Base-by-base conservation (phyloP, 2,329 filamentous ascomycete species). In the Pseudopyrenochaeta lycopersici region DNA sequence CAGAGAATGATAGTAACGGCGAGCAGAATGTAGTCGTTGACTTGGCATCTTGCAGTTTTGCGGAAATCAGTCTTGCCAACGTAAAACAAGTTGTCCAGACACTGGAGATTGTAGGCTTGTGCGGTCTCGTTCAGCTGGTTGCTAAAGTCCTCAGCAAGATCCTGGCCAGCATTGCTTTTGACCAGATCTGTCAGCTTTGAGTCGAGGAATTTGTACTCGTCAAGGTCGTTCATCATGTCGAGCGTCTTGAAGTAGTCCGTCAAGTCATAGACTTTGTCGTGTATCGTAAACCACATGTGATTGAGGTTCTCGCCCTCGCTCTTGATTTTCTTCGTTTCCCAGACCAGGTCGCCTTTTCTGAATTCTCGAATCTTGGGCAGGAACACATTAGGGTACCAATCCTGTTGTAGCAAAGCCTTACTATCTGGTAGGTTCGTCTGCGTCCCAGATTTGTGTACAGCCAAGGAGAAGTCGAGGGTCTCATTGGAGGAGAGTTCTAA, bases 21-120 rank as follows among this genome's bases (percentile, higher is more conserved):
- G 46, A 98, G 81, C 52, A 99, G 81, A 58, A 98, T 88, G 77
- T 92, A 98, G 78, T 94, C 94, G 81, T 97, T 96, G 68, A 92
- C 88, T 66, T 91, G 87, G 74, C 95, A 99, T 62, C 83, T 85
- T 1, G 92, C 75, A 1, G 84, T 82, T 17, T 90, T 79, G 43
- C 95, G 87, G 83, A 98, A 98, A 75, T 99, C 95, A 0, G 87
- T 85, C 56, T 88, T 89, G 45, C 94, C 95, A 44, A 89, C 82
- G 67, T 92, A 95, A 76, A 96, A 97, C 17, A 86, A 83, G 63
- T 92, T 90, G 66, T 93, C 84, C 61, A 98, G 84, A 74, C 95
- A 99, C 65, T 88, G 88, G 67, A 92, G 77, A 58, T 87, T 91
- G 76, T 91, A 90, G n/a, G 75, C 62, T 59, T 88, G 89, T 46